Evolutionary conservation across 805 yeast genomes (phyloP).

Genomic region (Candida tibetensis): DNA sequence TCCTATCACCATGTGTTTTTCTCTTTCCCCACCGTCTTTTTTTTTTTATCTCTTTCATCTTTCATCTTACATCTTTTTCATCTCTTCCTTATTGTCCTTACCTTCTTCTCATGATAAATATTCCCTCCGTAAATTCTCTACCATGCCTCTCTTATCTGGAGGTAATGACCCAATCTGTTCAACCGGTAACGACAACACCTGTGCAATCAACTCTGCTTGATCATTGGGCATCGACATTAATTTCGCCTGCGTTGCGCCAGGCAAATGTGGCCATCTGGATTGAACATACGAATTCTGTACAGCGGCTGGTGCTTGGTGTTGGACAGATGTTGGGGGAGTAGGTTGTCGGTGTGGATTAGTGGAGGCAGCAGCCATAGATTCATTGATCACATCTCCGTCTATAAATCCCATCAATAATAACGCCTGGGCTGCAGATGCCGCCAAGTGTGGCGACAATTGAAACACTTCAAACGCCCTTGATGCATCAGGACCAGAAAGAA

Average conservation of each 20-base stretch:
- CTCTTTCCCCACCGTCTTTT: no score
- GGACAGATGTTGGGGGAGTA: conserved; percentile 18
- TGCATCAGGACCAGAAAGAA: conserved; percentile 50
- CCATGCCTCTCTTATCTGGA: conserved; percentile 53
- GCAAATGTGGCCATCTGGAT: conserved; percentile 44
- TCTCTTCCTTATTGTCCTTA: no score
- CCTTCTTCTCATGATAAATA: no score
- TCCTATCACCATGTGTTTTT: no score
- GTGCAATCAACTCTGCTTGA: conserved; percentile 57
- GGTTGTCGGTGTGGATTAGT: conserved; percentile 9
- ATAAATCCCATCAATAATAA: conserved; percentile 74
- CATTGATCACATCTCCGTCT: conserved; percentile 63
- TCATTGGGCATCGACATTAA: conserved; percentile 50
- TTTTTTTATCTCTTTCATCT: no score
- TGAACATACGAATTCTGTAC: conserved; percentile 2
- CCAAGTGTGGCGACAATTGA: conserved; percentile 52
- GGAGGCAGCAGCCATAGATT: conserved; percentile 42
- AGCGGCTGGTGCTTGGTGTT: conserved; percentile 11
- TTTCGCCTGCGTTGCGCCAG: conserved; percentile 49
- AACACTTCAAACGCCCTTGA: conserved; percentile 52
- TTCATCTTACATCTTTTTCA: no score
- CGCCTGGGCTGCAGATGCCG: conserved; percentile 71
- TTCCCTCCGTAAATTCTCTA: conserved; percentile 52
- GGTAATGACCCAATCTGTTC: conserved; percentile 51
- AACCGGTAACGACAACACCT: conserved; percentile 48